A percentile compares a stretch with the other conserved stretches of the same genome.
Evolutionary conservation across 306 rosid genomes (phyloP).

Genomic region (Sechiopsis laciniata): DNA sequence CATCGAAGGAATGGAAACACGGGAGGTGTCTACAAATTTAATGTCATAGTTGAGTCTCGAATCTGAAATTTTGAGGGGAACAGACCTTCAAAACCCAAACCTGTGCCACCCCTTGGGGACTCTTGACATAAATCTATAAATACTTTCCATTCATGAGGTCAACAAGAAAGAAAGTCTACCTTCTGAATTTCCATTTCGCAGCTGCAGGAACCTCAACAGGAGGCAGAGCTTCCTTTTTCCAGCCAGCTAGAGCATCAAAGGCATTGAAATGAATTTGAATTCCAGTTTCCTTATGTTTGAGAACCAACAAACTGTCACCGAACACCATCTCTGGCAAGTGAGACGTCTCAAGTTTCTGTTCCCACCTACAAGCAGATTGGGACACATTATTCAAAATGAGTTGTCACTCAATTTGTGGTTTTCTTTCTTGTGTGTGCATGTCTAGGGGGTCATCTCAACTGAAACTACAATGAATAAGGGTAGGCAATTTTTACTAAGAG

Average conservation of each 20-base stretch:
- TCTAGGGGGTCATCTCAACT: background rate
- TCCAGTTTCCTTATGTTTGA: conserved; percentile 67
- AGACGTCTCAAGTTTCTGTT: conserved; percentile 64
- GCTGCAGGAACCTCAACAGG: conserved; percentile 99
- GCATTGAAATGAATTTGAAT: conserved; percentile 71
- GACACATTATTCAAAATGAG: background rate
- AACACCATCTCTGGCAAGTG: conserved; percentile 98
- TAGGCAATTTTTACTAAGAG: background rate
- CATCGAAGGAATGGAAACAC: too few species aligned
- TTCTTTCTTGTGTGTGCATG: background rate
- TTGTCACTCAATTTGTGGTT: background rate
- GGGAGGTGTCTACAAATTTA: too few species aligned
- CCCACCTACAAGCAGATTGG: conserved; percentile 61
- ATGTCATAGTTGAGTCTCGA: too few species aligned
- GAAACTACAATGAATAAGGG: background rate
- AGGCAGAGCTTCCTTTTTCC: conserved; percentile 94
- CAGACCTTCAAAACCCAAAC: too few species aligned
- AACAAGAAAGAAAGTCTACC: conserved; percentile 29
- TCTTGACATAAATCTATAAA: background rate
- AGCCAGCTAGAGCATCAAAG: conserved; percentile 80
- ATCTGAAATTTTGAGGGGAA: too few species aligned
- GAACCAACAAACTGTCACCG: conserved; percentile 65
- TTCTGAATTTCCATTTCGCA: conserved; percentile 88
- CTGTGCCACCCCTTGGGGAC: too few species aligned
- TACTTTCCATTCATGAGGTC: background rate